These are phyloP conservation scores for Discostella stelligeroides DNA, from an alignment of 108 stramenopile species.

Conservation along the genomic window DNA sequence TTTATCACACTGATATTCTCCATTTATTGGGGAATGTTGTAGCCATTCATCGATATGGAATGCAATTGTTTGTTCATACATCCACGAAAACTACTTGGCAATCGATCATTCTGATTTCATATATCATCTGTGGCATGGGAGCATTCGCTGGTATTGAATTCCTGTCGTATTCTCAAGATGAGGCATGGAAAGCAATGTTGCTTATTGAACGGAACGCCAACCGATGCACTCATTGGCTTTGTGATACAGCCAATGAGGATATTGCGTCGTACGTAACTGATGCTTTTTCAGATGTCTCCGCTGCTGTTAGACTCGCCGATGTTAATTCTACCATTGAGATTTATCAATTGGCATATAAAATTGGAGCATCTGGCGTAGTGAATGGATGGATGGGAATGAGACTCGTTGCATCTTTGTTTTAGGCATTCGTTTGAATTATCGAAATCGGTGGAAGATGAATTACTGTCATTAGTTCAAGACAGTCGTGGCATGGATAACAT, in stretches of 20 bases:
- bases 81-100: constrained; percentile 20
- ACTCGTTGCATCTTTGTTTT: constrained; percentile 35
- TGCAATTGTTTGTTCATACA: constrained; percentile 29
- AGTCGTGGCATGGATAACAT: constrained; percentile 38
- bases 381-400: constrained; percentile 51
- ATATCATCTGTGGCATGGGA: constrained; percentile 23
- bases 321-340: constrained; percentile 22
- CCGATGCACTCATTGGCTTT: constrained; percentile 37
- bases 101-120: constrained; percentile 28
- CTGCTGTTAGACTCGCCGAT: constrained; percentile 24
- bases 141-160: constrained; percentile 33
- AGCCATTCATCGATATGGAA: constrained; percentile 31
- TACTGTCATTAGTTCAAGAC: constrained; percentile 20
- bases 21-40: constrained; percentile 42
- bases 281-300: constrained; percentile 27
- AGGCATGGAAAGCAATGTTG: constrained; percentile 22
- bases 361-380: constrained; percentile 43
- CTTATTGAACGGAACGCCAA: constrained; percentile 16
- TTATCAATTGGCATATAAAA: constrained; percentile 22
- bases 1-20: constrained; percentile 34
- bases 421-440: constrained; percentile 22
- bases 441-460: constrained; percentile 23
- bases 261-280: constrained; percentile 35
- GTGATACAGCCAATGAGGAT: constrained; percentile 36
- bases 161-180: constrained; percentile 29